A percentile compares a stretch with the other conserved stretches of the same genome.
These are phyloP conservation scores for Globisporangium cylindrosporum DNA, from an alignment of 352 stramenopile species.

Conservation along the genomic window DNA sequence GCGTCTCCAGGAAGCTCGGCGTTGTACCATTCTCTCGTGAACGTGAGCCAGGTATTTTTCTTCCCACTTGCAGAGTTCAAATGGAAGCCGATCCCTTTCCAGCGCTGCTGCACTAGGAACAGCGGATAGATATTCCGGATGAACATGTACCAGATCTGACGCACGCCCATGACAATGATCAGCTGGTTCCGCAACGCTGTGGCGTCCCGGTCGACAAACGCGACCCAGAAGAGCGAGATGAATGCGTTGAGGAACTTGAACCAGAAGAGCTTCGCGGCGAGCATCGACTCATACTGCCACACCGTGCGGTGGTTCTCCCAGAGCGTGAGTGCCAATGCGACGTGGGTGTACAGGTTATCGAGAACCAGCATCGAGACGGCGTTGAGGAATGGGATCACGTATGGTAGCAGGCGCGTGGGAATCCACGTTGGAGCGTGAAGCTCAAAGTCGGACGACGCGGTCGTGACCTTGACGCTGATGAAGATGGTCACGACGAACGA, in stretches of 20 bases:
- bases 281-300: conserved; percentile 75
- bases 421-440: conserved; percentile 35
- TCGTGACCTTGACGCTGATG: conserved; percentile 44
- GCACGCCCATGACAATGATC: conserved; percentile 65
- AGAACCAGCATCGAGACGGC: conserved; percentile 69
- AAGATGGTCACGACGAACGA: conserved; percentile 54
- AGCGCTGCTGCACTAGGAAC: conserved; percentile 41
- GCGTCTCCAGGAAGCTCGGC: conserved; percentile 25
- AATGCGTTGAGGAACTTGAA: conserved; percentile 87
- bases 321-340: conserved; percentile 51
- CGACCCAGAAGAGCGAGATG: conserved; percentile 77
- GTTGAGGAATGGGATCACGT: conserved; percentile 64
- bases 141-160: conserved; percentile 64
- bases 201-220: conserved; percentile 61
- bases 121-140: conserved; percentile 55
- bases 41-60: conserved; percentile 7
- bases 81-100: conserved; percentile 40
- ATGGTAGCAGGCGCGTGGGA: conserved; percentile 33
- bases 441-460: conserved; percentile 25
- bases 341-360: conserved; percentile 63
- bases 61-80: not conserved
- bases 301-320: conserved; percentile 83
- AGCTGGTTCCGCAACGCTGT: conserved; percentile 56
- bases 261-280: conserved; percentile 73
- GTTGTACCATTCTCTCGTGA: conserved; percentile 62